A percentile compares a stretch with the other conserved stretches of the same genome.
These are phyloP conservation scores for Globisporangium orthogonon DNA, from an alignment of 352 stramenopile species.

Conservation along the genomic window DNA sequence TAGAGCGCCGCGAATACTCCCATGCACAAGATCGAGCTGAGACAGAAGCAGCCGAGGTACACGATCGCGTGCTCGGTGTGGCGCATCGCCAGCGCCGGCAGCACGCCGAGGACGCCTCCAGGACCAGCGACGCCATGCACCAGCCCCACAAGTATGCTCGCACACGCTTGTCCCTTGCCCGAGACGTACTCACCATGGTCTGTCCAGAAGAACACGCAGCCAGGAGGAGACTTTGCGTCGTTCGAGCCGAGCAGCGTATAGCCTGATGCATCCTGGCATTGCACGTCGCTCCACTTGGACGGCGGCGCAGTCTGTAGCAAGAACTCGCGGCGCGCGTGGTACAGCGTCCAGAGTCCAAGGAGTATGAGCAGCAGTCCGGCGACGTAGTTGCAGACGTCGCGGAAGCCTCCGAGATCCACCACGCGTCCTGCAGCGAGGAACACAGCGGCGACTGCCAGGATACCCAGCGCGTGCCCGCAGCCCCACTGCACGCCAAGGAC, in stretches of 20 bases:
- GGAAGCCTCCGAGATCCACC: constrained; percentile 23
- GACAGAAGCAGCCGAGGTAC: constrained; percentile 86
- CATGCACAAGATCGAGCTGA: constrained; percentile 85
- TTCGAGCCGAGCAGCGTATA: constrained; percentile 29
- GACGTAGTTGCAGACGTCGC: constrained; percentile 51
- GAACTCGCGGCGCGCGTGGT: constrained; percentile 30
- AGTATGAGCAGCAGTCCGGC: constrained; percentile 56
- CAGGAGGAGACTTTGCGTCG: not conserved
- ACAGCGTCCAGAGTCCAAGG: constrained; percentile 47
- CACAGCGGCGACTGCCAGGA: constrained; percentile 52
- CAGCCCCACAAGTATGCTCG: constrained; percentile 61
- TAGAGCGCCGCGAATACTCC: constrained; percentile 80
- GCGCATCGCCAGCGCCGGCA: constrained; percentile 81
- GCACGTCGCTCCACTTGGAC: constrained; percentile 43
- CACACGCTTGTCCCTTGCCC: constrained; percentile 14
- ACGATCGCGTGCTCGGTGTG: constrained; percentile 31
- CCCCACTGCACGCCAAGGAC: constrained; percentile 84
- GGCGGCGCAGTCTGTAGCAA: constrained; percentile 18
- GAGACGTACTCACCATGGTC: constrained; percentile 11
- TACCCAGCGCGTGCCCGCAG: constrained; percentile 80
- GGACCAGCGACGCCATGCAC: constrained; percentile 85
- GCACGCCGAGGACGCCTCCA: constrained; percentile 70
- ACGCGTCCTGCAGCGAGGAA: constrained; percentile 45
- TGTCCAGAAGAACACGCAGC: constrained; percentile 5
- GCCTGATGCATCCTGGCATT: constrained; percentile 42